A percentile compares a stretch with the other conserved stretches of the same genome.
Evolutionary conservation across 2,329 filamentous ascomycete genomes (phyloP).

Genomic region (Stromatinia cepivora): DNA sequence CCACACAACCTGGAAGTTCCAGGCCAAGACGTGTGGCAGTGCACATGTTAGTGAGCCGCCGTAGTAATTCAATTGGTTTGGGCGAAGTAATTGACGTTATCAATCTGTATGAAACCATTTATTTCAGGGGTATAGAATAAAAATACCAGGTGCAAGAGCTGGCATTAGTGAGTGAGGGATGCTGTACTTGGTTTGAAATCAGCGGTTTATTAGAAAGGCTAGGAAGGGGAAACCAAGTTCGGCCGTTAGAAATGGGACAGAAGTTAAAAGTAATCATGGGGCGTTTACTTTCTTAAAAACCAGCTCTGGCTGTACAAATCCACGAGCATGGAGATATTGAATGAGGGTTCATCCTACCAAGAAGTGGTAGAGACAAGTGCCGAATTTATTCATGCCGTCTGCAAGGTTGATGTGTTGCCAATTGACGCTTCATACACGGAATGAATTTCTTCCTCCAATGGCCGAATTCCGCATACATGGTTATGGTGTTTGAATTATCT

Average conservation of each 20-base stretch:
- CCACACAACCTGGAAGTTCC: background rate
- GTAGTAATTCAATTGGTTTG: background rate
- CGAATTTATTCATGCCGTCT: background rate
- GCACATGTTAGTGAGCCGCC: background rate
- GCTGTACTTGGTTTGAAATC: background rate
- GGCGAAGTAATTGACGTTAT: background rate
- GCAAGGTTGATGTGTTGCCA: background rate
- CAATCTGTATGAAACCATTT: background rate
- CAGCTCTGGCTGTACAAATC: background rate
- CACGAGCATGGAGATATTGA: background rate
- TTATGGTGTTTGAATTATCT: background rate
- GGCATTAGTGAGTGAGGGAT: background rate
- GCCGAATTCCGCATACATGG: background rate
- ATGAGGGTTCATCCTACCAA: background rate
- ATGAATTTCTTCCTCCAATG: background rate
- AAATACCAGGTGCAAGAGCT: background rate
- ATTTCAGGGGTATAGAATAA: background rate
- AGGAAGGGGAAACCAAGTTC: background rate
- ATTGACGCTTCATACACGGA: background rate
- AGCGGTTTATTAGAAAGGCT: background rate
- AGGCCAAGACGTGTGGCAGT: constrained; percentile 7
- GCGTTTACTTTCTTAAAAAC: background rate
- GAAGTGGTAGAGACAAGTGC: background rate
- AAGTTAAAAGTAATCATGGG: background rate
- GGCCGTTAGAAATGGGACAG: background rate